Conservation (phyloP, 331 rosid genomes). For the Malus hybrid region DNA sequence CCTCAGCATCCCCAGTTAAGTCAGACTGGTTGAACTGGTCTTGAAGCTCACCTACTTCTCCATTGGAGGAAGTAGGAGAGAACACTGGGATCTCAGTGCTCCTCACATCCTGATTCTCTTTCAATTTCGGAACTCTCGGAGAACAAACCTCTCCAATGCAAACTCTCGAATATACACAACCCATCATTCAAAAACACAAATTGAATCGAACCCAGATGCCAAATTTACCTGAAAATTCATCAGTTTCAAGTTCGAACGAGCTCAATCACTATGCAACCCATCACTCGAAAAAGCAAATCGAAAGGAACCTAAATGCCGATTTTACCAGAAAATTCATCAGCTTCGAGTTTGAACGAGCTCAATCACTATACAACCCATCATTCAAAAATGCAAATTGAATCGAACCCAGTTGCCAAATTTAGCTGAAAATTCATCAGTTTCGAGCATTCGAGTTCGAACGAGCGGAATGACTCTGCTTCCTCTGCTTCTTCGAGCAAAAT, state of each 20-base stretch:
- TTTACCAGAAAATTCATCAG: conserved; percentile 34
- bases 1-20: conserved; percentile 58
- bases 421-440: conserved; percentile 34
- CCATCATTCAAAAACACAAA: conserved; percentile 44
- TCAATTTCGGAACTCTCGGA: conserved; percentile 35
- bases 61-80: conserved; percentile 43
- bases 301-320: conserved; percentile 21
- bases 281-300: conserved; percentile 20
- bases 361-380: conserved; percentile 70
- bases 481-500: background rate
- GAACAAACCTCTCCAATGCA: conserved; percentile 63
- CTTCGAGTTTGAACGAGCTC: background rate
- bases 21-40: conserved; percentile 42
- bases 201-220: conserved; percentile 20
- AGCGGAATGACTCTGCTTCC: background rate
- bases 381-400: conserved; percentile 4
- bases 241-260: conserved; percentile 6
- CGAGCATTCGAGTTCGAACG: background rate
- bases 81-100: conserved; percentile 16
- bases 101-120: conserved; percentile 30
- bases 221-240: conserved; percentile 32
- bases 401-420: conserved; percentile 23
- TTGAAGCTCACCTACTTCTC: conserved; percentile 34
- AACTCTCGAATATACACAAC: conserved; percentile 82
- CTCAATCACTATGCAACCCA: conserved; percentile 44